Conservation (phyloP, 306 rosid species). For the Amphicarpaea edgeworthii region DNA sequence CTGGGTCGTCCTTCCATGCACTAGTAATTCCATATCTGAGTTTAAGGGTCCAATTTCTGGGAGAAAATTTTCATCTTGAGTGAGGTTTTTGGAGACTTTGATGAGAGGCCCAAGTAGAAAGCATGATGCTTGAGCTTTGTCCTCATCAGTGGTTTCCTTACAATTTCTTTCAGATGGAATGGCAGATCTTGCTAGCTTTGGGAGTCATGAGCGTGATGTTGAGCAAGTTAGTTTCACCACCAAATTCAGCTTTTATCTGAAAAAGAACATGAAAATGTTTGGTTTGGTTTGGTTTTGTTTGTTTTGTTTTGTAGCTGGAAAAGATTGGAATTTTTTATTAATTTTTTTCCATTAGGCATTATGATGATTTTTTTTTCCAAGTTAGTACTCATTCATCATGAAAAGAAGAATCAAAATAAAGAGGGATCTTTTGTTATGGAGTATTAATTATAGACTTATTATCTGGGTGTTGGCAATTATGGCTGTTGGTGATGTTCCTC, state of each 20-base stretch:
- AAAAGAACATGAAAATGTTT: neutral
- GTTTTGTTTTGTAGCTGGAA: neutral
- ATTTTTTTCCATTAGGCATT: neutral
- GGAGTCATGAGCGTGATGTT: slow-evolving; percentile 70
- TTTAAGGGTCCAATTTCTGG: slow-evolving; percentile 14
- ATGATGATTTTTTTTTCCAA: neutral
- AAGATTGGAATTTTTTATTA: neutral
- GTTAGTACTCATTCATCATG: neutral
- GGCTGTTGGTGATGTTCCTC: too few relatives aligned
- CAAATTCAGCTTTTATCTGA: slow-evolving; percentile 10
- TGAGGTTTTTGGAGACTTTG: slow-evolving; percentile 58
- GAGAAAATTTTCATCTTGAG: slow-evolving; percentile 30
- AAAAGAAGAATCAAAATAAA: slow-evolving; percentile 14
- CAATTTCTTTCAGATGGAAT: slow-evolving; percentile 87
- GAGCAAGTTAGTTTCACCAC: slow-evolving; percentile 74
- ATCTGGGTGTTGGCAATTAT: neutral
- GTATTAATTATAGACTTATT: neutral
- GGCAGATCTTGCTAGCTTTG: slow-evolving; percentile 83
- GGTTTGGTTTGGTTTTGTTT: too few relatives aligned
- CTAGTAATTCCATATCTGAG: slow-evolving; percentile 7
- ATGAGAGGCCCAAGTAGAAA: slow-evolving; percentile 79
- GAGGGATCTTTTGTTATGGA: neutral
- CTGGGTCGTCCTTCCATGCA: slow-evolving; percentile 22
- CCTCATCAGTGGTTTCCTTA: slow-evolving; percentile 58
- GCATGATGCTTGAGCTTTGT: slow-evolving; percentile 73